Conservation (phyloP, 2,329 filamentous ascomycete genomes). For the Drechslerella coelobrocha region DNA sequence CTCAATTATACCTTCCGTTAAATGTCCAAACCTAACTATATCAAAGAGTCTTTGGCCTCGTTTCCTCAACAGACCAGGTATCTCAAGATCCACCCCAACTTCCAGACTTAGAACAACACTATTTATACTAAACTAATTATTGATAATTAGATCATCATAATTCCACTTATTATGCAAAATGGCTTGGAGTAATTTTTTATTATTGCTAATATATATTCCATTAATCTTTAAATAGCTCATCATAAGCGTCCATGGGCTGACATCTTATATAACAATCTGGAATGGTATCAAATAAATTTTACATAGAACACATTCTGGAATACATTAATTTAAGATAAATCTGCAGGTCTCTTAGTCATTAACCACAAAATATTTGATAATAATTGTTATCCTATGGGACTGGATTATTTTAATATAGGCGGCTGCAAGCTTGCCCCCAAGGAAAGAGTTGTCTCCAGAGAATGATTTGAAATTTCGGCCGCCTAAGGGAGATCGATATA, state of each 20-base stretch:
- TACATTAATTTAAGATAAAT: constrained; percentile 65
- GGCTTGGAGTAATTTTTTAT: constrained; percentile 62
- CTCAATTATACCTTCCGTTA: constrained; percentile 55
- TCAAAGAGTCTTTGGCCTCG: constrained; percentile 54
- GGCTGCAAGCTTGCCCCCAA: constrained; percentile 65
- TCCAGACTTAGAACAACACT: constrained; percentile 55
- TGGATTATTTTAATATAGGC: constrained; percentile 66
- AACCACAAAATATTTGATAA: constrained; percentile 69
- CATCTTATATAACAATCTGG: constrained; percentile 65
- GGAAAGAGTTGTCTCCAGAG: constrained; percentile 64
- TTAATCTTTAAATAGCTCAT: constrained; percentile 69
- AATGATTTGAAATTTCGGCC: constrained; percentile 69
- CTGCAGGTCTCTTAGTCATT: constrained; percentile 69
- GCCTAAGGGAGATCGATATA: constrained; percentile 63
- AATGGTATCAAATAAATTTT: constrained; percentile 69
- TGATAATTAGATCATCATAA: constrained; percentile 67
- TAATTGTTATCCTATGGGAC: constrained; percentile 65
- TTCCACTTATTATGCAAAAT: constrained; percentile 67
- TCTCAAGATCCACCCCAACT: constrained; percentile 58
- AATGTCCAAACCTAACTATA: constrained; percentile 55
- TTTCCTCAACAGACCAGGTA: constrained; percentile 57
- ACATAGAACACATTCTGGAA: constrained; percentile 66
- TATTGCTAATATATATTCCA: constrained; percentile 66
- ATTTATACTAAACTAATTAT: constrained; percentile 63
- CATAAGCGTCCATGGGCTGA: constrained; percentile 66